Evolutionary conservation across 176 grass and related monocot genomes (phyloP).

Genomic region (Aechmea fasciata): DNA sequence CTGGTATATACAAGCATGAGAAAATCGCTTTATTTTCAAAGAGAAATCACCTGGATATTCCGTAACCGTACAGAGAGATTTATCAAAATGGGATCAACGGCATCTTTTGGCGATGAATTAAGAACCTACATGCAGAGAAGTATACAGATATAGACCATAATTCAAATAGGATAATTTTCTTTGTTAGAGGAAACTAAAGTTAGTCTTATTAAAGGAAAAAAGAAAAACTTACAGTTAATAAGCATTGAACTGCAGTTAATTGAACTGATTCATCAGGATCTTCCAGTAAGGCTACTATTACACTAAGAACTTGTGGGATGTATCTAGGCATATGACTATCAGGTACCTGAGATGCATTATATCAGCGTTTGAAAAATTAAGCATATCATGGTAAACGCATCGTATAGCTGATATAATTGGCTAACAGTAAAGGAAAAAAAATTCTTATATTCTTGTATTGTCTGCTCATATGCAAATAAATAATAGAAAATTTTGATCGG

Average conservation of each 20-base stretch:
- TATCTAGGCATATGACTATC: constrained; percentile 65
- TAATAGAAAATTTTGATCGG: no score
- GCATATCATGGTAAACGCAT: no score
- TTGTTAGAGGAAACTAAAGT: constrained; percentile 1
- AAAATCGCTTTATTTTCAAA: constrained; percentile 6
- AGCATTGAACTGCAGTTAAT: constrained; percentile 87
- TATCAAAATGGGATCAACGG: constrained; percentile 69
- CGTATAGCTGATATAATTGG: no score
- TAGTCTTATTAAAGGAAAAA: constrained; percentile 11
- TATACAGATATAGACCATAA: constrained; percentile 14
- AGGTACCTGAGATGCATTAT: constrained; percentile 63
- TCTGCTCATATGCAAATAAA: no score
- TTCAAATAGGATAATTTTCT: constrained; percentile 4
- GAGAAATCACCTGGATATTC: constrained; percentile 70
- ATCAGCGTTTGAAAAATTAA: background rate
- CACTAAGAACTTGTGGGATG: constrained; percentile 70
- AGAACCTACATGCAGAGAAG: constrained; percentile 59
- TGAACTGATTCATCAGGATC: constrained; percentile 82
- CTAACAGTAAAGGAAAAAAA: no score
- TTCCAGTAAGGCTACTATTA: constrained; percentile 95
- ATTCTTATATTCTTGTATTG: no score
- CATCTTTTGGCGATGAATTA: constrained; percentile 67
- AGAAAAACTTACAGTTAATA: constrained; percentile 59
- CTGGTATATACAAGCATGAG: background rate
- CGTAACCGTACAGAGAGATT: constrained; percentile 82